These are phyloP conservation scores for Sarocladium brachiariae DNA, from an alignment of 2,329 filamentous ascomycete genomes.

Conservation along the genomic window DNA sequence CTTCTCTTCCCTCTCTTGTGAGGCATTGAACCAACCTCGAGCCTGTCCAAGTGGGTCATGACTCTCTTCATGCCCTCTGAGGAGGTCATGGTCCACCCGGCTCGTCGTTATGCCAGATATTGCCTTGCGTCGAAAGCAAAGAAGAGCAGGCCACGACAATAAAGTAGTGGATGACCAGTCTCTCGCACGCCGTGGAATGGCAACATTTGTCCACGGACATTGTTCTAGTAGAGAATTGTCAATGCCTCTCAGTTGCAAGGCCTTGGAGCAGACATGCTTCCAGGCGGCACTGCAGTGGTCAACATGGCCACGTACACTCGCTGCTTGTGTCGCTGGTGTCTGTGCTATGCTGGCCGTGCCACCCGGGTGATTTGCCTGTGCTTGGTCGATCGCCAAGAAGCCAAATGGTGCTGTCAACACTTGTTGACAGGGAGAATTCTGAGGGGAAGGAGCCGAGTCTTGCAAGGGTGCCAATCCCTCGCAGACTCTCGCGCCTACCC, in stretches of 20 bases:
- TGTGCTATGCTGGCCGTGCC: slow-evolving; percentile 34
- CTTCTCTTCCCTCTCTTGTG: slow-evolving; percentile 39
- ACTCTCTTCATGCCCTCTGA: slow-evolving; percentile 31
- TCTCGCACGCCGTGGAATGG: slow-evolving; percentile 38
- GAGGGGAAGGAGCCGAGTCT: slow-evolving; percentile 23
- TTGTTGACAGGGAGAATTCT: slow-evolving; percentile 28
- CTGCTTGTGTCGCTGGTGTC: slow-evolving; percentile 46
- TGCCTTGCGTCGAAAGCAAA: slow-evolving; percentile 45
- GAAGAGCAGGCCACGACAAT: slow-evolving; percentile 47
- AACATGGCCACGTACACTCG: slow-evolving; percentile 33
- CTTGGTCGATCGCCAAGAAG: slow-evolving; percentile 24
- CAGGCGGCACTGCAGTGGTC: slow-evolving; percentile 37
- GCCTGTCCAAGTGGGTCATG: slow-evolving; percentile 44
- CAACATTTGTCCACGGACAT: slow-evolving; percentile 44
- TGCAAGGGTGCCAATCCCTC: slow-evolving; percentile 37
- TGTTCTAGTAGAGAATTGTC: slow-evolving; percentile 34
- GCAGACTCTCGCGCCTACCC: slow-evolving; percentile 39
- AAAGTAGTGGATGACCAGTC: slow-evolving; percentile 28
- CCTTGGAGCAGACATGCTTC: slow-evolving; percentile 43
- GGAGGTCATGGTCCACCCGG: slow-evolving; percentile 31
- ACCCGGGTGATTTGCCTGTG: slow-evolving; percentile 13
- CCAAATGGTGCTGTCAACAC: slow-evolving; percentile 51
- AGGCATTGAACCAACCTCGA: slow-evolving; percentile 39
- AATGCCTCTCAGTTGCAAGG: slow-evolving; percentile 44
- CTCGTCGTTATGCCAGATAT: slow-evolving; percentile 33